Evolutionary conservation across 1,139 yeast species (phyloP).

Genomic region (Nakaseomyces kungkrabaensis): DNA sequence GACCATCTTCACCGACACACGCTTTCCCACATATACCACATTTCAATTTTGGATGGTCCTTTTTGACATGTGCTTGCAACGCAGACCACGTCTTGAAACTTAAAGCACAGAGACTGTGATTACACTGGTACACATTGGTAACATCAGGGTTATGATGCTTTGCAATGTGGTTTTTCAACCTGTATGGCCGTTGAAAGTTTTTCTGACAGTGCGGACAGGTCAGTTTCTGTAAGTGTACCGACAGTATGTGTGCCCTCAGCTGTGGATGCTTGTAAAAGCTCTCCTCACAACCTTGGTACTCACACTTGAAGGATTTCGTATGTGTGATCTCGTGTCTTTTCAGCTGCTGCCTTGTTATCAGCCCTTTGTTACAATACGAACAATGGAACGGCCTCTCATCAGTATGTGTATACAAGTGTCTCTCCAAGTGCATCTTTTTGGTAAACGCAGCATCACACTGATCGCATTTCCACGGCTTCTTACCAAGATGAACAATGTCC

Average conservation of each 20-base stretch:
- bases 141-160: slow-evolving; percentile 40
- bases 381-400: slow-evolving; percentile 68
- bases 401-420: slow-evolving; percentile 61
- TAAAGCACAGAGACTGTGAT: slow-evolving; percentile 47
- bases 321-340: slow-evolving; percentile 75
- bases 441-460: slow-evolving; percentile 59
- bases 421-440: slow-evolving; percentile 67
- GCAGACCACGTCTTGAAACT: slow-evolving; percentile 70
- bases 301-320: slow-evolving; percentile 57
- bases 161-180: slow-evolving; percentile 51
- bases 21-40: slow-evolving; percentile 63
- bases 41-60: slow-evolving; percentile 59
- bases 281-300: slow-evolving; percentile 51
- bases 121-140: slow-evolving; percentile 43
- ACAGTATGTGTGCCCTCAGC: slow-evolving; percentile 58
- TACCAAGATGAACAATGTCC: slow-evolving; percentile 60
- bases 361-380: slow-evolving; percentile 70
- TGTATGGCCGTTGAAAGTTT: slow-evolving; percentile 48
- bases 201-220: slow-evolving; percentile 53
- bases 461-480: slow-evolving; percentile 64
- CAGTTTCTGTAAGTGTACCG: slow-evolving; percentile 46
- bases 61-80: slow-evolving; percentile 59
- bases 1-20: slow-evolving; percentile 65
- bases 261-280: slow-evolving; percentile 73
- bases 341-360: slow-evolving; percentile 71